Evolutionary conservation across 371 early-diverging fungal species (phyloP), one percentile per base, ranked within the genome.

Genomic region (Mucor velutinosus): DNA sequence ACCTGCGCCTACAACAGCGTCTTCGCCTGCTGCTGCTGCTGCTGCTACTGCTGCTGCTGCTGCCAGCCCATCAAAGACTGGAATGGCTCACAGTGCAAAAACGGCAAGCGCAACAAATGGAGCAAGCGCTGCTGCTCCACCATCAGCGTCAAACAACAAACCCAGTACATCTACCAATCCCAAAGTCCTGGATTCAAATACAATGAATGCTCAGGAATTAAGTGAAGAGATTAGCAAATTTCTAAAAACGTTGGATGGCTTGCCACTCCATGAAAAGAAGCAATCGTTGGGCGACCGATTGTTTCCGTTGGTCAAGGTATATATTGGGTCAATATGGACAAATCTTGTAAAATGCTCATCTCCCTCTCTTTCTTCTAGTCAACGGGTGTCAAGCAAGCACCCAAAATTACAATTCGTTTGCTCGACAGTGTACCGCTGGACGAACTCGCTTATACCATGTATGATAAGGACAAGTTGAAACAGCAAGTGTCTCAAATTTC

Each of bases 361-460:
- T 21, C 35, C 35, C 19, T 25, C 27, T 33, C 57, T 62, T 4
- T 58, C 19, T 41, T 64, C 5, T 61, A 80, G 81, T 72, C 74
- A 1, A 76, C 79, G 23, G 79, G 79, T 12, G 66, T 77, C 8
- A 74, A 72, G 33, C 72, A 67, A 23, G 75, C 86, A 3, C 80
- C 81, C 2, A 81, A 76, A 65, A 72, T 84, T 30, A 83, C 83
- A 12, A 81, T 86, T 25, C 74, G 68, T 23, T 70, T 86, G 49
- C 45, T 86, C 61, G 86, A 86, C 39, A 79, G 76, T 19, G 66
- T 82, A 17, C 80, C 84, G 23, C 53, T 86, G 23, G 60, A 72
- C 17, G 84, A 80, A 30, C 65, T 86, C 29, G 86, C 86, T 45
- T 77, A 78, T 70, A 56, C 69, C 7, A 86, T 86, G 83, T 72